Evolutionary conservation across 495 filamentous ascomycete genomes (phyloP).

Genomic region (Terfezia claveryi): DNA sequence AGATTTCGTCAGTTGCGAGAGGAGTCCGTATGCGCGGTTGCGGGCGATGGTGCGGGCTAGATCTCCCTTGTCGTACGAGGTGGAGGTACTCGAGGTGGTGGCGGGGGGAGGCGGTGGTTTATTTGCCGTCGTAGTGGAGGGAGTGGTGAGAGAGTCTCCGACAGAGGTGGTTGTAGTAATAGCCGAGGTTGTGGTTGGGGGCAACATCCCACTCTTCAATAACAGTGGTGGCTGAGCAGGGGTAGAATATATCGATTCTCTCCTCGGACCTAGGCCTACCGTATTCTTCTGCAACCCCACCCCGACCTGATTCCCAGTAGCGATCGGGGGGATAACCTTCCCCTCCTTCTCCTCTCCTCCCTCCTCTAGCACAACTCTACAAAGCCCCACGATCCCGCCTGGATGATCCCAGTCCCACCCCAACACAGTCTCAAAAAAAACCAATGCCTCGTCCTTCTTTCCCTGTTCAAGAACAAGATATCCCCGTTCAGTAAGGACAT

Average conservation of each 20-base stretch:
- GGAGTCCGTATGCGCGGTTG: slow-evolving; percentile 64
- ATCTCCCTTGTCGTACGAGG: slow-evolving; percentile 9
- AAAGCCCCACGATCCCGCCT: slow-evolving; percentile 57
- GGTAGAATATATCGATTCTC: too few relatives aligned
- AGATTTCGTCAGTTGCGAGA: slow-evolving; percentile 59
- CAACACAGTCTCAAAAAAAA: slow-evolving; percentile 59
- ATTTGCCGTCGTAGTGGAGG: slow-evolving; percentile 1
- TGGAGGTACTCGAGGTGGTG: background rate
- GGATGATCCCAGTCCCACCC: slow-evolving; percentile 53
- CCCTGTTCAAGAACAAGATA: slow-evolving; percentile 39
- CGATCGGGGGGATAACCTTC: background rate
- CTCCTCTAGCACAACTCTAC: slow-evolving; percentile 43
- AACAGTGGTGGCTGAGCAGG: background rate
- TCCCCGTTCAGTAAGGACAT: slow-evolving; percentile 28
- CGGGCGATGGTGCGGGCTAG: slow-evolving; percentile 44
- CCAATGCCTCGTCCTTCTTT: slow-evolving; percentile 41
- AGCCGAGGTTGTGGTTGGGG: background rate
- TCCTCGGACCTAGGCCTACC: background rate
- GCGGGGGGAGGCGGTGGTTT: background rate
- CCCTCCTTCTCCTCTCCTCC: background rate
- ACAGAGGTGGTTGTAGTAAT: background rate
- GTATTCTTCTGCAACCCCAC: background rate
- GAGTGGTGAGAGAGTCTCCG: background rate
- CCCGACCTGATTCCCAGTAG: background rate
- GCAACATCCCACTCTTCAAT: too few relatives aligned